These are phyloP conservation scores for Carex myosuroides DNA, from an alignment of 176 grass and related monocot species.

Conservation along the genomic window DNA sequence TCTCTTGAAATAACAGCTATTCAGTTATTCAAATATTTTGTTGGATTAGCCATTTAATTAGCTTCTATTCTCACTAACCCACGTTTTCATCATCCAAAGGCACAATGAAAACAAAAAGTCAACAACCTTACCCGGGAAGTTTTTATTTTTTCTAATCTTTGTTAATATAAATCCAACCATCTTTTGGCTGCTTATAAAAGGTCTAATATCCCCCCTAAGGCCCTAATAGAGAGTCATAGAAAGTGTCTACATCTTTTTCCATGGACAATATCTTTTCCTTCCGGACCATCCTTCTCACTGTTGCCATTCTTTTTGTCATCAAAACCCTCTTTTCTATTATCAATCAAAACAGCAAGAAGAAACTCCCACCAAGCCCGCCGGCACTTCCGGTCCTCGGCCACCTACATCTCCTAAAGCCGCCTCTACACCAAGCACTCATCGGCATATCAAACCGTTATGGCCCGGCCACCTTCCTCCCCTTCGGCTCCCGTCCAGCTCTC, in stretches of 20 bases:
- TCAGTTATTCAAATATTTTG: too few species aligned
- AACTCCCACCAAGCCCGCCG: conserved; percentile 32
- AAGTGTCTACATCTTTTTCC: background rate
- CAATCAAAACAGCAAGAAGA: conserved; percentile 5
- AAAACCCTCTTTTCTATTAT: background rate
- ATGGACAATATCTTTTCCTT: background rate
- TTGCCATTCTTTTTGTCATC: background rate
- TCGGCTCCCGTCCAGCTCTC: conserved; percentile 41
- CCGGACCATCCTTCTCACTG: background rate
- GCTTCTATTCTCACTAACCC: too few species aligned
- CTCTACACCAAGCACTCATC: conserved; percentile 45
- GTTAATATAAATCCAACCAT: background rate
- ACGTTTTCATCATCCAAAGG: too few species aligned
- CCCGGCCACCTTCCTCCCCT: conserved; percentile 34
- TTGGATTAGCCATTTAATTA: too few species aligned
- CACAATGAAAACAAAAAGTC: too few species aligned
- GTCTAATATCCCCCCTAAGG: background rate
- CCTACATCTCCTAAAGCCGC: conserved; percentile 63
- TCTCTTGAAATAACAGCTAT: too few species aligned
- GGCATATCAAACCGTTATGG: conserved; percentile 31
- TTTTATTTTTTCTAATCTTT: too few species aligned
- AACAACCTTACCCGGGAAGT: too few species aligned
- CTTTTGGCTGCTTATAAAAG: background rate
- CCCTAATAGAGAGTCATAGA: background rate
- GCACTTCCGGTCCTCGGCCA: conserved; percentile 45